These are phyloP conservation scores for Rhizopogon rudus DNA, from an alignment of 768 basidiomycete species.

Conservation along the genomic window DNA sequence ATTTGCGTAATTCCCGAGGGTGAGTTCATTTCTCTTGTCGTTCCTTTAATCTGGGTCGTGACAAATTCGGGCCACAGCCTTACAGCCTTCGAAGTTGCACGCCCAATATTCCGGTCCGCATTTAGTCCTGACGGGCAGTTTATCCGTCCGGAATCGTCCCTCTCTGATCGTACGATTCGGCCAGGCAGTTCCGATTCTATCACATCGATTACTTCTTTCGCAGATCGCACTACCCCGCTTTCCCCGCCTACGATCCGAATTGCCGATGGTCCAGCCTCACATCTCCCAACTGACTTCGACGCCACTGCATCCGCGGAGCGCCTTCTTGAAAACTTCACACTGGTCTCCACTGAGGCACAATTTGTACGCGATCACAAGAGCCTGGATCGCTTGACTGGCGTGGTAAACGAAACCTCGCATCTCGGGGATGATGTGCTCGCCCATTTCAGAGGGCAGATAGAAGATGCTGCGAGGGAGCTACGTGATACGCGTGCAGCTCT, in stretches of 20 bases:
- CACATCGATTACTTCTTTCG: slow-evolving; percentile 45
- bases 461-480: slow-evolving; percentile 47
- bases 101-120: slow-evolving; percentile 58
- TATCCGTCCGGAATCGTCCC: slow-evolving; percentile 45
- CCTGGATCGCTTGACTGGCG: slow-evolving; percentile 37
- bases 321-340: slow-evolving; percentile 51
- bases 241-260: slow-evolving; percentile 11
- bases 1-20: slow-evolving; percentile 69
- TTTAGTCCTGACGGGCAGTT: slow-evolving; percentile 50
- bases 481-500: slow-evolving; percentile 40
- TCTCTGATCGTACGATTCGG: slow-evolving; percentile 53
- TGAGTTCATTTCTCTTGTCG: slow-evolving; percentile 29
- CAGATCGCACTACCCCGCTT: slow-evolving; percentile 24
- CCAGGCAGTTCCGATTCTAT: slow-evolving; percentile 36
- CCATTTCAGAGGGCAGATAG: slow-evolving; percentile 48
- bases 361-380: slow-evolving; percentile 34
- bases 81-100: slow-evolving; percentile 63
- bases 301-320: slow-evolving; percentile 38
- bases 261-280: slow-evolving; percentile 28
- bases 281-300: slow-evolving; percentile 40
- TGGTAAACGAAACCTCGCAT: slow-evolving; percentile 44
- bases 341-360: slow-evolving; percentile 38
- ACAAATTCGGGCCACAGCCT: slow-evolving; percentile 33
- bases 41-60: neutral
- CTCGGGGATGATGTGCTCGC: slow-evolving; percentile 42